Percentiles rank a stretch among this genome's conserved stretches.
Conservation (phyloP, 2,329 filamentous ascomycete genomes). For the Epichloe aotearoae region DNA sequence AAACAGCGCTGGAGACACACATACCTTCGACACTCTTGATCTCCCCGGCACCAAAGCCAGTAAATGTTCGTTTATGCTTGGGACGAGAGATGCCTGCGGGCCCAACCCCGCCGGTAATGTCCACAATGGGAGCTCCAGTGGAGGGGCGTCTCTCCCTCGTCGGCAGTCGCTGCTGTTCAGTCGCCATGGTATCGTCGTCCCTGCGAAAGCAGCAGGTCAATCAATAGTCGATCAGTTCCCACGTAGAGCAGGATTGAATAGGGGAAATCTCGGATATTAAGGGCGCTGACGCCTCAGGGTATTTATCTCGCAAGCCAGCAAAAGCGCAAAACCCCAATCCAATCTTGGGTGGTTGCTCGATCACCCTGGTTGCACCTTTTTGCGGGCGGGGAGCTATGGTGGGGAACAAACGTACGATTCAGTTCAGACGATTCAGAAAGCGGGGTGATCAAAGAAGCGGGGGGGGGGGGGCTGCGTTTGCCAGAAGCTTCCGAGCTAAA, state of each 20-base stretch:
- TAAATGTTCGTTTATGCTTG: slow-evolving; percentile 95
- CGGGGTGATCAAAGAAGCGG: neutral
- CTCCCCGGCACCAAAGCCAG: slow-evolving; percentile 78
- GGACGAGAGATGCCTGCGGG: slow-evolving; percentile 74
- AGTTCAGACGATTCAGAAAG: neutral
- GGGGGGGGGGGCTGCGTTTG: neutral
- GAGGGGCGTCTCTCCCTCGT: slow-evolving; percentile 69
- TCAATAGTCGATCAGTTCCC: neutral
- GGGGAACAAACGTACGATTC: neutral
- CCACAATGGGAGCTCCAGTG: slow-evolving; percentile 67
- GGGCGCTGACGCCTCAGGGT: neutral
- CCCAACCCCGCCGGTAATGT: slow-evolving; percentile 76
- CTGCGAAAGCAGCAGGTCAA: neutral
- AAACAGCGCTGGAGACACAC: slow-evolving; percentile 6
- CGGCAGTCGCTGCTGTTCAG: slow-evolving; percentile 27
- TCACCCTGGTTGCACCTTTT: too few species aligned
- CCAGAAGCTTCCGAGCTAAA: neutral
- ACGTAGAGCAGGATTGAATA: too few species aligned
- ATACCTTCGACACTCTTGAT: slow-evolving; percentile 88
- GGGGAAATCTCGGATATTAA: neutral
- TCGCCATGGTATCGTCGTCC: slow-evolving; percentile 16
- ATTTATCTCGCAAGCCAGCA: neutral
- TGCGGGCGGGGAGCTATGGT: slow-evolving; percentile 3
- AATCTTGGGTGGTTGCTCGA: too few species aligned
- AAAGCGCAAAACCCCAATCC: too few species aligned